Percentiles rank a stretch among this genome's conserved stretches.
Conservation (phyloP, 495 filamentous ascomycete species). For the Penicillium pulvis region DNA sequence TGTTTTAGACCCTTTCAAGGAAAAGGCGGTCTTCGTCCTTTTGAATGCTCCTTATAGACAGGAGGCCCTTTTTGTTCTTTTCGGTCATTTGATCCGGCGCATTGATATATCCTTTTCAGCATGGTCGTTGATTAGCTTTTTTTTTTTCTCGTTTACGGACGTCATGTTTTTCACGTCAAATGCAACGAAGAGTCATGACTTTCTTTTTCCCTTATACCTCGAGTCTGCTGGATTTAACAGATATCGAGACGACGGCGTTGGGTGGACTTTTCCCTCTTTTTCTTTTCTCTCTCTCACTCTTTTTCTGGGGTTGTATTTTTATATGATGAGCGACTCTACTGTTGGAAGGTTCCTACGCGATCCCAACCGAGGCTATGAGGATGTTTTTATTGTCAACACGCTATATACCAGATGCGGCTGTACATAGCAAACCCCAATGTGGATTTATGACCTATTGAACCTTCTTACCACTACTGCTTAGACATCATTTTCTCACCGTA, state of each 20-base stretch:
- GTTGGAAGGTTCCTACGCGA: neutral
- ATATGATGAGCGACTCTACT: neutral
- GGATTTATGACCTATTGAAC: neutral
- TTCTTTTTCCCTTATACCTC: slow-evolving; percentile 19
- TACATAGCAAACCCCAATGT: neutral
- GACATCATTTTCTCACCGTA: neutral
- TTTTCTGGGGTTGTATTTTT: neutral
- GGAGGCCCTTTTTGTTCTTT: slow-evolving; percentile 29
- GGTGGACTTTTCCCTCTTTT: neutral
- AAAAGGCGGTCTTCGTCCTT: slow-evolving; percentile 23
- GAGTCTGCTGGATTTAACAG: neutral
- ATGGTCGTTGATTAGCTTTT: slow-evolving; percentile 26
- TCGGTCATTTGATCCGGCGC: slow-evolving; percentile 29
- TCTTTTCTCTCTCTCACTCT: neutral
- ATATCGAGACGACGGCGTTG: slow-evolving; percentile 3
- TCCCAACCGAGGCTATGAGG: neutral
- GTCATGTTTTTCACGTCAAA: slow-evolving; percentile 44
- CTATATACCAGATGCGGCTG: neutral
- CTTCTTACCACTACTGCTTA: neutral
- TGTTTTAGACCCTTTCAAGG: slow-evolving; percentile 34
- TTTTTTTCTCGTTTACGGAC: slow-evolving; percentile 19
- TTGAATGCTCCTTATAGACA: slow-evolving; percentile 33
- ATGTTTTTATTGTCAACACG: neutral
- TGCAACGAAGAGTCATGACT: slow-evolving; percentile 52
- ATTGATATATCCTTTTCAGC: slow-evolving; percentile 19